These are phyloP conservation scores for Aspergillus intermedius DNA, from an alignment of 2,329 filamentous ascomycete species.

Conservation along the genomic window DNA sequence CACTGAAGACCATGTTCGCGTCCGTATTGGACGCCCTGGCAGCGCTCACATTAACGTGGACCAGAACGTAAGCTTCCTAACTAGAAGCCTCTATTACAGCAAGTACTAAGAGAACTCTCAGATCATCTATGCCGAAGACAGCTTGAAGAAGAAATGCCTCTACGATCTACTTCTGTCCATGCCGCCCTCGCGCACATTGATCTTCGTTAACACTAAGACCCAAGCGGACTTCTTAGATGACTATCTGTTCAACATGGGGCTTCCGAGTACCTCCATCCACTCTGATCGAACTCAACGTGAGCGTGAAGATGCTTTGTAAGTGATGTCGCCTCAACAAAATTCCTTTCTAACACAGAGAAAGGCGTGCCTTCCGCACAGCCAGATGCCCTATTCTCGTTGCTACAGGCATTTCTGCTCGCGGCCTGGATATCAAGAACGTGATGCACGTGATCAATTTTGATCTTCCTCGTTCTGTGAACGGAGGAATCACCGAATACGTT, in stretches of 20 bases:
- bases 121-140: conserved; percentile 60
- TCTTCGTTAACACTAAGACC: conserved; percentile 81
- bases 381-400: conserved; percentile 73
- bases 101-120: conserved; percentile 18
- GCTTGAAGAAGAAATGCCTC: conserved; percentile 63
- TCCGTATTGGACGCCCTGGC: conserved; percentile 82
- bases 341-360: conserved; percentile 19
- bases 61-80: conserved; percentile 49
- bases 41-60: conserved; percentile 75
- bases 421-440: conserved; percentile 80
- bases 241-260: conserved; percentile 68
- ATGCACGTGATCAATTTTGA: conserved; percentile 93
- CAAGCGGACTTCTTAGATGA: conserved; percentile 81
- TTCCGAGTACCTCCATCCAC: conserved; percentile 86
- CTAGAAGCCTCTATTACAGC: not conserved
- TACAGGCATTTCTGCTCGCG: conserved; percentile 80
- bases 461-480: conserved; percentile 64
- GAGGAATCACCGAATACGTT: conserved; percentile 89
- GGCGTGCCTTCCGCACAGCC: conserved; percentile 70
- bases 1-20: conserved; percentile 64
- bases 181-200: conserved; percentile 69
- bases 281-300: conserved; percentile 79
- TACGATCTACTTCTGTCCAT: conserved; percentile 65
- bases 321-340: conserved; percentile 7
- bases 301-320: conserved; percentile 79